Evolutionary conservation across 139 green algal species (phyloP).

Genomic region (Chlamydomonas sp.): DNA sequence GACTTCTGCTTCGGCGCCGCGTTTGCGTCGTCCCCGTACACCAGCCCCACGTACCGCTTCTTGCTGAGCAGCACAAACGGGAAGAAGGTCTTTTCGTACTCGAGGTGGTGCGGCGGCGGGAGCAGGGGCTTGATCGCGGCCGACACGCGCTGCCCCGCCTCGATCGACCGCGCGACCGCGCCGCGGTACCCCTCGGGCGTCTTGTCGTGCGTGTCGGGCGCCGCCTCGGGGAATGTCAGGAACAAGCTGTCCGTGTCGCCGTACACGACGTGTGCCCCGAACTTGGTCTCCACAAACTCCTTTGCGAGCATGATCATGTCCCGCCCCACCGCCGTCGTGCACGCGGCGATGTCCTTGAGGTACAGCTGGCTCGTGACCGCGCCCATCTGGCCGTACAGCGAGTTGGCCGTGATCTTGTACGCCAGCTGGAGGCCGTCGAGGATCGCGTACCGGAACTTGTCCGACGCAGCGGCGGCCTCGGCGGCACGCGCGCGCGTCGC

Average conservation of each 20-base stretch:
- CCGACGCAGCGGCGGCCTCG: background rate
- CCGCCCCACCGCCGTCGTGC: conserved; percentile 22
- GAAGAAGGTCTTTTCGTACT: conserved; percentile 29
- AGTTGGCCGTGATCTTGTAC: conserved; percentile 29
- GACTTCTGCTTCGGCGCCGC: conserved; percentile 12
- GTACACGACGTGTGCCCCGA: conserved; percentile 15
- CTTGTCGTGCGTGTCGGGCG: background rate
- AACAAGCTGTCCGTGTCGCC: conserved; percentile 25
- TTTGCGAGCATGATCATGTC: conserved; percentile 22
- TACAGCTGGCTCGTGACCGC: conserved; percentile 19
- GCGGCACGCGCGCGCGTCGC: background rate
- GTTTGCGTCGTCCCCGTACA: conserved; percentile 18
- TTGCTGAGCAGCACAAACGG: conserved; percentile 21
- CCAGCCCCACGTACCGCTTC: conserved; percentile 29
- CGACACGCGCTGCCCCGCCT: conserved; percentile 2
- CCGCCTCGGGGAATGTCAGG: background rate
- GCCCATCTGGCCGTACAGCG: conserved; percentile 21
- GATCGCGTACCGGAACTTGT: conserved; percentile 7
- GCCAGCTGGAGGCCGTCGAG: conserved; percentile 28
- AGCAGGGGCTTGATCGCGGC: background rate
- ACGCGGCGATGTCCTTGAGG: conserved; percentile 21
- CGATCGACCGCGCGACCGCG: background rate
- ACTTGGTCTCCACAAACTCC: conserved; percentile 11
- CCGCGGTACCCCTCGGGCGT: background rate
- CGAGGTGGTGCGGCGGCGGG: conserved; percentile 20